Conservation (phyloP, 176 grass and related monocot genomes). For the Tillandsia leiboldiana region DNA sequence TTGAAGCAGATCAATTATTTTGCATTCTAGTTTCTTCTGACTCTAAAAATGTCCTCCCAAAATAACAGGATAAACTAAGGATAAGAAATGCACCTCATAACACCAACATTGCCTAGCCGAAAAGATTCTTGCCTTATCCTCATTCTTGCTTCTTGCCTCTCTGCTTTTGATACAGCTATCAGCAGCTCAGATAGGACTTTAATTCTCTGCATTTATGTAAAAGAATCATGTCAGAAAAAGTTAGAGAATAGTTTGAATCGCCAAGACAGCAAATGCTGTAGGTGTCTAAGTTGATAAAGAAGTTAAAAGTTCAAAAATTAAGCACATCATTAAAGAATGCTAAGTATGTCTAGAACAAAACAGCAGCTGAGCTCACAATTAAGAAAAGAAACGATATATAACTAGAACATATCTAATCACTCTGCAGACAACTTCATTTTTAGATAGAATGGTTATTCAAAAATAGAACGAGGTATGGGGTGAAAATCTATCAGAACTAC, state of each 20-base stretch:
- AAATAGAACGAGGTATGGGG: too few species aligned
- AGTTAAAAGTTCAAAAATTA: background rate
- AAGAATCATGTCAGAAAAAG: background rate
- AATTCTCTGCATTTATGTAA: conserved; percentile 55
- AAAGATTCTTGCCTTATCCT: conserved; percentile 91
- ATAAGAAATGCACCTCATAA: conserved; percentile 59
- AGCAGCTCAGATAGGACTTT: conserved; percentile 84
- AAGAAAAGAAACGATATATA: too few species aligned
- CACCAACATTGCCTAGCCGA: conserved; percentile 89
- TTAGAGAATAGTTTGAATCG: background rate
- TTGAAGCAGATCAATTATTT: too few species aligned
- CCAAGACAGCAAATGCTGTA: background rate
- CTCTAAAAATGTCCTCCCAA: background rate
- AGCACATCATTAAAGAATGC: too few species aligned
- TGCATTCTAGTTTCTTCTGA: background rate
- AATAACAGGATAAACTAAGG: conserved; percentile 1
- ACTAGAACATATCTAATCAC: too few species aligned
- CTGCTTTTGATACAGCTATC: conserved; percentile 94
- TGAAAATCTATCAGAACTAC: too few species aligned
- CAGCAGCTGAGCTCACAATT: too few species aligned
- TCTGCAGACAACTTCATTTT: too few species aligned
- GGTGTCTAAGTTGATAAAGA: background rate
- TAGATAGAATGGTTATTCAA: too few species aligned
- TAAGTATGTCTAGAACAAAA: too few species aligned
- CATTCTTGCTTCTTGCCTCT: conserved; percentile 89